phyloP scores from a whole-genome alignment of 306 rosid genomes.

The Casuarina glauca region DNA sequence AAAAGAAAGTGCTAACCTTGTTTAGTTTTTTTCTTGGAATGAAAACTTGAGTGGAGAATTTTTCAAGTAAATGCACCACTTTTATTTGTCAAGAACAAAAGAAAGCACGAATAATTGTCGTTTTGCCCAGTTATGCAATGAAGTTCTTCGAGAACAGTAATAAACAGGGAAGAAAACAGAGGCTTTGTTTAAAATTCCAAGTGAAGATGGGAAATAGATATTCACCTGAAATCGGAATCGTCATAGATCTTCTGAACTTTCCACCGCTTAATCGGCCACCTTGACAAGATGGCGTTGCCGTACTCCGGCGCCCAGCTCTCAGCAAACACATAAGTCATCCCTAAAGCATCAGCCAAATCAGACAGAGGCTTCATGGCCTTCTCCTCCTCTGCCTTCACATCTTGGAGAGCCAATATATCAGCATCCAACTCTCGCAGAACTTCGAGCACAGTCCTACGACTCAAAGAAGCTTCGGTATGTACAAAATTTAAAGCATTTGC shows the following conservation, averaged over 20 bases:
- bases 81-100: slow-evolving; percentile 9
- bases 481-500: slow-evolving; percentile 12
- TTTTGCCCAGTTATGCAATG: not conserved
- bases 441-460: slow-evolving; percentile 58
- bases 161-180: not conserved
- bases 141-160: not conserved
- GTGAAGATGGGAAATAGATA: not conserved
- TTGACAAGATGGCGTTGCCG: slow-evolving; percentile 87
- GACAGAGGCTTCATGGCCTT: slow-evolving; percentile 91
- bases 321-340: slow-evolving; percentile 83
- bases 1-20: slow-evolving; percentile 29
- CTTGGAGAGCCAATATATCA: slow-evolving; percentile 81
- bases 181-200: not conserved
- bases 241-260: slow-evolving; percentile 68
- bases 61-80: slow-evolving; percentile 7
- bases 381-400: slow-evolving; percentile 96
- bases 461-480: slow-evolving; percentile 18
- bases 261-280: slow-evolving; percentile 82
- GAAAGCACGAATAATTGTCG: not conserved
- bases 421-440: slow-evolving; percentile 84
- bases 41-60: slow-evolving; percentile 8
- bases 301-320: slow-evolving; percentile 99
- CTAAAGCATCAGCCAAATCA: slow-evolving; percentile 76
- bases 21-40: slow-evolving; percentile 12
- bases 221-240: slow-evolving; percentile 78